Evolutionary conservation across 177 flowering plant species (phyloP), one percentile per base, ranked within the genome.

Genomic region (Telopea speciosissima): DNA sequence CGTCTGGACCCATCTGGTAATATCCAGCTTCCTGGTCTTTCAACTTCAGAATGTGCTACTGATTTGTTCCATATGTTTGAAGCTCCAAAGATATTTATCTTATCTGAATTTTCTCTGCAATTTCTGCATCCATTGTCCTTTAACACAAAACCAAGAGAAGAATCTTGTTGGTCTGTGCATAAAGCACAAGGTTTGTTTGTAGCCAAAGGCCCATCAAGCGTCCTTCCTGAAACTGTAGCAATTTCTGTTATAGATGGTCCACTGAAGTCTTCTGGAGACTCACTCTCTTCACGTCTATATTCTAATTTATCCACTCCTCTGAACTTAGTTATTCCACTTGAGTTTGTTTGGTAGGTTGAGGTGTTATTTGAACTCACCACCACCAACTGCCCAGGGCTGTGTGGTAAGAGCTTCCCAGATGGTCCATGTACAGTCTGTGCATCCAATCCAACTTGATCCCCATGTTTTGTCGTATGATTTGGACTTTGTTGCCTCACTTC

Each of bases 1-100:
- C 21, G 76, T 67, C 75, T 80, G 24, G 76, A 65, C 69, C 81
- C 82, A 75, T 76, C 82, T 52, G 83, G 85, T 67, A 82, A 85
- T 59, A 85, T 86, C 85, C 85, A 83, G 25, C 70, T 77, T 64
- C 82, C 78, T 17, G 71, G 76, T 70, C 73, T 68, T 62, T 70
- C 68, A 24, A 62, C 70, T 64, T 75, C 70, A 70, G 9, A 58
- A 45, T 28, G 60, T 9, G 9, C 69, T 22, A 44, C n/a, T 44
- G 65, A 62, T 65, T 76, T 71, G 56, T 62, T 45, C 61, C 71
- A 77, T 66, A 62, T 69, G 45, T 68, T 69, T 58, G 77, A 75
- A 74, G 70, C 42, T 73, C 58, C 77, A 68, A 61, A 40, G 24
- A 22, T 23, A 24, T n/a, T 13, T 11, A 28, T 24, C 23, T 33